These are phyloP conservation scores for Globisporangium nunn DNA, from an alignment of 352 stramenopile genomes.

Conservation along the genomic window DNA sequence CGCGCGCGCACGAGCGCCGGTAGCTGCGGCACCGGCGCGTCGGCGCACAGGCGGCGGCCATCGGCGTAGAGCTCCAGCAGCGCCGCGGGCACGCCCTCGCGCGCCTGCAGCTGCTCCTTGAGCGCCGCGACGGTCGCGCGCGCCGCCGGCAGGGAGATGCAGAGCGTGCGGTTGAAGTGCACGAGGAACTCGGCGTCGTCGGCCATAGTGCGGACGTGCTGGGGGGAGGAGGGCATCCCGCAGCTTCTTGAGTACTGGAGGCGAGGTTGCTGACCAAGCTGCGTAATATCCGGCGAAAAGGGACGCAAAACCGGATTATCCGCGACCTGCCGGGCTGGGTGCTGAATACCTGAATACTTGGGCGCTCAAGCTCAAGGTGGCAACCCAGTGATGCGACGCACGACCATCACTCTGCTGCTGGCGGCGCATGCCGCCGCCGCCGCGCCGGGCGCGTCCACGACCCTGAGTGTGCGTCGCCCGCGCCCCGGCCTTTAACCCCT, in stretches of 20 bases:
- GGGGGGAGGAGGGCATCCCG: no score
- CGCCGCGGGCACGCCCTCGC: slow-evolving; percentile 32
- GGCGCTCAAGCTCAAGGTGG: no score
- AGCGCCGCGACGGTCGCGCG: slow-evolving; percentile 33
- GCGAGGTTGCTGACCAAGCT: no score
- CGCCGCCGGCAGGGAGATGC: slow-evolving; percentile 44
- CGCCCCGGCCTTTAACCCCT: background rate
- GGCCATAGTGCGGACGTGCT: background rate
- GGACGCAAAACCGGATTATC: no score
- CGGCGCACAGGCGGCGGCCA: slow-evolving; percentile 36
- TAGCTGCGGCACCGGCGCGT: slow-evolving; percentile 33
- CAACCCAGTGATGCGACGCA: background rate
- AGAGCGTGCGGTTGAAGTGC: slow-evolving; percentile 73
- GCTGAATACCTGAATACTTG: no score
- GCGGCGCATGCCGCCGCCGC: background rate
- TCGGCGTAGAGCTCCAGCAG: slow-evolving; percentile 61
- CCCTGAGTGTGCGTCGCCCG: no score
- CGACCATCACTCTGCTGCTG: background rate
- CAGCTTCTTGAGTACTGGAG: no score
- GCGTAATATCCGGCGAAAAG: no score
- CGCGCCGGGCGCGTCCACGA: no score
- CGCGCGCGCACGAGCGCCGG: slow-evolving; percentile 57
- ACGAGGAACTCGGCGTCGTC: slow-evolving; percentile 69
- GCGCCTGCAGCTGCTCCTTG: slow-evolving; percentile 30
- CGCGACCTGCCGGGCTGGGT: no score